Evolutionary conservation across 2,329 filamentous ascomycete genomes (phyloP).

Genomic region (Madurella mycetomatis): DNA sequence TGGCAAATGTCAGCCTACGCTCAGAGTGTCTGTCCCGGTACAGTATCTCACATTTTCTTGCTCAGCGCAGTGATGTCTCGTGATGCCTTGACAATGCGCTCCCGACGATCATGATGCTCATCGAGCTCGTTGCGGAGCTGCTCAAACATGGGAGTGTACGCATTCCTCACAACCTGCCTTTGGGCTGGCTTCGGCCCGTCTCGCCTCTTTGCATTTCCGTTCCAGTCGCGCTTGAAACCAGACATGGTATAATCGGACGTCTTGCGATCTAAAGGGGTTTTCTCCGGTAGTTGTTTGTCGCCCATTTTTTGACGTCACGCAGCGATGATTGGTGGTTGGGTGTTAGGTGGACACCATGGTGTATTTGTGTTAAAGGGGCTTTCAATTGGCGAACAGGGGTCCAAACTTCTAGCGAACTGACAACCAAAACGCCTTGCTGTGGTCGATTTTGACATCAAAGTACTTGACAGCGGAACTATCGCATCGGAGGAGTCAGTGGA

Average conservation of each 20-base stretch:
- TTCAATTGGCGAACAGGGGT: neutral
- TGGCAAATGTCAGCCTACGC: slow-evolving; percentile 39
- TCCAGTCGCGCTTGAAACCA: slow-evolving; percentile 51
- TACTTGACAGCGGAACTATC: too few relatives aligned
- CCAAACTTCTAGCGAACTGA: neutral
- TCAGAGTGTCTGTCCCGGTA: neutral
- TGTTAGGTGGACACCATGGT: neutral
- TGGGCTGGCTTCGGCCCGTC: slow-evolving; percentile 21
- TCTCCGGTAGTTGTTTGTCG: neutral
- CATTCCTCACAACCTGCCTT: slow-evolving; percentile 37
- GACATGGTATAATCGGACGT: slow-evolving; percentile 30
- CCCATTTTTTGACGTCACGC: slow-evolving; percentile 7
- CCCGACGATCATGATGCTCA: slow-evolving; percentile 87
- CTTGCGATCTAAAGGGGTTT: neutral
- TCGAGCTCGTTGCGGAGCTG: slow-evolving; percentile 83
- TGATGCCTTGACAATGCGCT: slow-evolving; percentile 84
- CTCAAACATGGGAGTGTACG: slow-evolving; percentile 74
- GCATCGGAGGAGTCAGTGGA: too few relatives aligned
- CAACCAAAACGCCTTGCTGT: neutral
- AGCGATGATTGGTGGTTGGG: neutral
- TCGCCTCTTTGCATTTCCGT: slow-evolving; percentile 45
- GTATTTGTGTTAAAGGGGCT: neutral
- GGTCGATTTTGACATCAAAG: too few relatives aligned
- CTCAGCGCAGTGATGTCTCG: slow-evolving; percentile 89
- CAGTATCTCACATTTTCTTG: slow-evolving; percentile 81